Base-by-base conservation (phyloP, 1,284 basidiomycete genomes). In the Xerocomus amazonicus region DNA sequence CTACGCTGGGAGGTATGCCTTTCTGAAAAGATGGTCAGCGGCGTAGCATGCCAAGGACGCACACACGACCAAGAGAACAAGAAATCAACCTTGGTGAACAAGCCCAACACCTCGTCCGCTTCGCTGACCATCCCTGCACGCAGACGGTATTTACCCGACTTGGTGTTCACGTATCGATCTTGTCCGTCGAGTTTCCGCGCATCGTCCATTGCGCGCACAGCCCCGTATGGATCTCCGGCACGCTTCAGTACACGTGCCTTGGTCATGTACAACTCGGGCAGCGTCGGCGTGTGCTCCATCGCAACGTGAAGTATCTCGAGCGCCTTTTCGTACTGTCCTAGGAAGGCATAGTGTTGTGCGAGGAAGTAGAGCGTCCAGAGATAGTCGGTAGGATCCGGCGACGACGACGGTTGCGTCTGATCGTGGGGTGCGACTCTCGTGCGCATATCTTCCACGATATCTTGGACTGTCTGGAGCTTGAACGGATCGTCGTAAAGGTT, bases 321-420 rank as follows among this genome's bases (percentile, higher is more conserved):
- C 0, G 96, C 84, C 42, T 77, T 75, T 4, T 68, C 56, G 43
- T 83, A 73, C 58, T 76, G 70, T 23, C 73, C 67, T 34, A 86
- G 73, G 61, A 80, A 80, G 1, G 92, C 89, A 61, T 96, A 80
- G 68, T 97, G 94, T 56, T 97, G 92, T 0, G 92, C 87, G 41
- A 97, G 84, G 76, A 89, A 97, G 74, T 97, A 98, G 47, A 98
- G 81, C 5, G 89, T 84, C 96, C 97, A 99, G 17, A 99, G 80
- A 59, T 96, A 90, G 8, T 85, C 85, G 2, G 92, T 88, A 1
- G 96, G 94, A 23, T 92, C 84, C 35, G 80, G 70, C 7, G 47
- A 43, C 17, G 69, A 52, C 12, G 70, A 59, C 1, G 72, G 62
- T 7, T 59, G 54, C 5, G 59, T 46, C 9, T 59, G 52, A 45